phyloP scores from a whole-genome alignment of 352 stramenopile genomes.

The Phytophthora litchii region DNA sequence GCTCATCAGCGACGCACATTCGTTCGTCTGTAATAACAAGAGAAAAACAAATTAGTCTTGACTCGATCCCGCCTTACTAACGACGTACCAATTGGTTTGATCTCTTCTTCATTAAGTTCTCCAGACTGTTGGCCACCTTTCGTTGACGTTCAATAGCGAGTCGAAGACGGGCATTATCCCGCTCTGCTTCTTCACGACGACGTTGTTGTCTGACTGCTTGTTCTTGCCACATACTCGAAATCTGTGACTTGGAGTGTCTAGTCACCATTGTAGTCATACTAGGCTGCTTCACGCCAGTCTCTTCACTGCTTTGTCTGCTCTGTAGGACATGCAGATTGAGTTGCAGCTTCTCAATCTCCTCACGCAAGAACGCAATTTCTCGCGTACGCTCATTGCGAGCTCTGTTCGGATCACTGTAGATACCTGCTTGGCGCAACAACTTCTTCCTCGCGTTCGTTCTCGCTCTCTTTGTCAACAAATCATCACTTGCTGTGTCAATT shows the following conservation, averaged over 20 bases:
- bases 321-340: conserved; percentile 31
- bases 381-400: conserved; percentile 39
- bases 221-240: conserved; percentile 26
- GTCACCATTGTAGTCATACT: not conserved
- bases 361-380: conserved; percentile 45
- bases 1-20: conserved; percentile 18
- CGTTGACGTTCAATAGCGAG: conserved; percentile 44
- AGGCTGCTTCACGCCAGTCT: not conserved
- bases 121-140: conserved; percentile 38
- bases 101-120: conserved; percentile 35
- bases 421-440: conserved; percentile 20
- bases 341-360: conserved; percentile 39
- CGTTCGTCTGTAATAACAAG: conserved; percentile 15
- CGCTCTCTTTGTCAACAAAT: conserved; percentile 8
- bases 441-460: conserved; percentile 30
- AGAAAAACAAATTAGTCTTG: conserved; percentile 6
- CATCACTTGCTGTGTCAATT: not conserved
- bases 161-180: conserved; percentile 33
- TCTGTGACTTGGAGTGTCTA: conserved; percentile 10
- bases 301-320: conserved; percentile 5
- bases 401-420: conserved; percentile 38
- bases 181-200: conserved; percentile 25
- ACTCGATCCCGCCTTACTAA: not conserved
- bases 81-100: conserved; percentile 19
- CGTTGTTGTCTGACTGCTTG: conserved; percentile 18